phyloP scores from a whole-genome alignment of 345 rosid species.

The Mangifera indica region DNA sequence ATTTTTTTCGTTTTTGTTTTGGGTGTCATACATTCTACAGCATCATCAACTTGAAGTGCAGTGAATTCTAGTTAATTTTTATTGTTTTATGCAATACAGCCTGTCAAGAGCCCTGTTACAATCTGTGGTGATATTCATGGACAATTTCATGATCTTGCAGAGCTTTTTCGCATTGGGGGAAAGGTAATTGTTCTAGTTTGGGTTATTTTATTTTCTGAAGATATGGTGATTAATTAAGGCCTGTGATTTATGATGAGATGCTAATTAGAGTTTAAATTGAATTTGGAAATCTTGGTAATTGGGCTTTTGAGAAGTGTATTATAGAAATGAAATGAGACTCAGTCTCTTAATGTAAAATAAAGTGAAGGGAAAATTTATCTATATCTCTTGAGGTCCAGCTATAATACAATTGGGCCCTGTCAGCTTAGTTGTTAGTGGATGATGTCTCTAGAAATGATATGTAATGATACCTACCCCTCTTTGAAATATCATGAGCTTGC shows the following conservation, averaged over 20 bases:
- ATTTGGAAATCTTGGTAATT: neutral
- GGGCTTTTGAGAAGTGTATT: too few relatives aligned
- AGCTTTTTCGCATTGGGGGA: slow-evolving; percentile 95
- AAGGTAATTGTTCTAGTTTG: slow-evolving; percentile 51
- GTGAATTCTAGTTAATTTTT: neutral
- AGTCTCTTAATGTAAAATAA: too few relatives aligned
- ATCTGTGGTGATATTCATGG: slow-evolving; percentile 97
- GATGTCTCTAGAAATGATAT: too few relatives aligned
- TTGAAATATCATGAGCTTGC: too few relatives aligned
- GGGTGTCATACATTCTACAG: neutral
- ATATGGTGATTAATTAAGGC: neutral
- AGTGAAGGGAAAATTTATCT: too few relatives aligned
- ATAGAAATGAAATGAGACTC: too few relatives aligned
- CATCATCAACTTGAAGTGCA: slow-evolving; percentile 1
- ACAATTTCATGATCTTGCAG: slow-evolving; percentile 98
- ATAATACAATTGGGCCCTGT: too few relatives aligned
- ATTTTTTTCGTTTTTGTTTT: neutral
- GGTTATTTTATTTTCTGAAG: slow-evolving; percentile 4
- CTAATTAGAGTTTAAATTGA: neutral
- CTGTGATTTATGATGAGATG: neutral
- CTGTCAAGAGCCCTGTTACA: slow-evolving; percentile 94
- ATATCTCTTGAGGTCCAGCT: too few relatives aligned
- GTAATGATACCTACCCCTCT: too few relatives aligned
- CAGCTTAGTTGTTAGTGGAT: too few relatives aligned
- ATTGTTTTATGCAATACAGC: slow-evolving; percentile 42